Conservation (phyloP, 2,329 filamentous ascomycete species). For the Metarhizium rileyi region DNA sequence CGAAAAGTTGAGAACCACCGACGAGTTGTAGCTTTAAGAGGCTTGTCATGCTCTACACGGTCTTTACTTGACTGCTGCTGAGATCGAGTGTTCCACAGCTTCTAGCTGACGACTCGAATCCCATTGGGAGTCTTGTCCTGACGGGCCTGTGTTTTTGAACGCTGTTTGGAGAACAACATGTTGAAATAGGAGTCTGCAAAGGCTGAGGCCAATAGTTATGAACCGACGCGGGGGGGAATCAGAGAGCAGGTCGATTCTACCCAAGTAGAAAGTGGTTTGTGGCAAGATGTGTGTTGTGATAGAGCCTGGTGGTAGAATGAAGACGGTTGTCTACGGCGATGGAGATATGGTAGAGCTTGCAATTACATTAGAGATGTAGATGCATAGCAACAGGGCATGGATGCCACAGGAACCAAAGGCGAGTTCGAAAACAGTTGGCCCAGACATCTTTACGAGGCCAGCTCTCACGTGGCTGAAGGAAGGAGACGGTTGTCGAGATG, state of each 20-base stretch:
- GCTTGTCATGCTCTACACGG: constrained; percentile 2
- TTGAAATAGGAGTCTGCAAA: constrained; percentile 9
- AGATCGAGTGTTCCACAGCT: constrained; percentile 17
- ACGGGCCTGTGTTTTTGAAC: constrained; percentile 7
- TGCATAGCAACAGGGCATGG: background rate
- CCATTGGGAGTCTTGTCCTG: constrained; percentile 4
- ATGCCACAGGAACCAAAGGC: background rate
- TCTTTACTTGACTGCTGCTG: constrained; percentile 6
- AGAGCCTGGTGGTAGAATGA: background rate
- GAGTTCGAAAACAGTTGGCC: background rate
- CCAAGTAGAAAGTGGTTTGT: constrained; percentile 1
- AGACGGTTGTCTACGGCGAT: background rate
- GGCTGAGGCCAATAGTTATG: constrained; percentile 4
- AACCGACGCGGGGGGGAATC: constrained; percentile 1
- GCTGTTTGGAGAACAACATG: constrained; percentile 15
- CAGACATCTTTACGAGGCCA: background rate
- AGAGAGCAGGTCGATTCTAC: constrained; percentile 4
- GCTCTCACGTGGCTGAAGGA: background rate
- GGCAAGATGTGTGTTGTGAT: constrained; percentile 1
- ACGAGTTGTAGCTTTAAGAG: constrained; percentile 3
- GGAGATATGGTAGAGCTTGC: background rate
- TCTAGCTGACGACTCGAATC: constrained; percentile 15
- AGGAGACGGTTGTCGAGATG: background rate
- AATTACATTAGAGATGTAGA: constrained; percentile 1
- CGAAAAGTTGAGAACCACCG: constrained; percentile 14